These are phyloP conservation scores for Punctularia strigosozonata DNA, from an alignment of 768 basidiomycete species.

Conservation along the genomic window DNA sequence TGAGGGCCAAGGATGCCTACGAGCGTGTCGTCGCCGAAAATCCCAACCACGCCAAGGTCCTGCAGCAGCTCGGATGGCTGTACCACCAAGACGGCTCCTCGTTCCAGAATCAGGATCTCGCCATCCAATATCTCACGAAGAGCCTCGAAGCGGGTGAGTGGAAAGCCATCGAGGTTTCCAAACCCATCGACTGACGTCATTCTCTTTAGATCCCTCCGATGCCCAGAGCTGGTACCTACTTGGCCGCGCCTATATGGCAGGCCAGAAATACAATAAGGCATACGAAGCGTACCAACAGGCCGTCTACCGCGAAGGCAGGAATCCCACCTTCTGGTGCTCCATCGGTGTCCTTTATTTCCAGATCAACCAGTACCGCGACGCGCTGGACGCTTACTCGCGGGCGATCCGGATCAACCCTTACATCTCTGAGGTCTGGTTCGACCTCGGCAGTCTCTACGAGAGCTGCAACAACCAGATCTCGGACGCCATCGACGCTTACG, in stretches of 20 bases:
- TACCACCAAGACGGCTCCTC: conserved; percentile 92
- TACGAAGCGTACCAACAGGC: conserved; percentile 99
- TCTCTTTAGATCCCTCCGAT: conserved; percentile 71
- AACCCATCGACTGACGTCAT: conserved; percentile 2
- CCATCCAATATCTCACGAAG: conserved; percentile 89
- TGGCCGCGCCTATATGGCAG: conserved; percentile 97
- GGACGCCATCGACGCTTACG: conserved; percentile 97
- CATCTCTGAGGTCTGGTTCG: conserved; percentile 93
- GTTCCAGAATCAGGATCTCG: conserved; percentile 93
- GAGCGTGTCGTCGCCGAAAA: conserved; percentile 91
- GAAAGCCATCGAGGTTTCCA: neutral
- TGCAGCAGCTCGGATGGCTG: conserved; percentile 96
- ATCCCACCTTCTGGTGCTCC: conserved; percentile 99
- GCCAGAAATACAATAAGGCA: conserved; percentile 97
- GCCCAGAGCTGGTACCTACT: conserved; percentile 99
- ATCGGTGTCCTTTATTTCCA: conserved; percentile 99
- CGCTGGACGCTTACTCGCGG: conserved; percentile 95
- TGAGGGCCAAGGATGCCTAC: conserved; percentile 87
- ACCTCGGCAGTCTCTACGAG: conserved; percentile 93
- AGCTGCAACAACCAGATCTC: conserved; percentile 98
- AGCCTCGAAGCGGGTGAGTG: conserved; percentile 84
- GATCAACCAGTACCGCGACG: conserved; percentile 98
- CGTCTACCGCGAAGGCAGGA: conserved; percentile 96
- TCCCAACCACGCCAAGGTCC: conserved; percentile 89
- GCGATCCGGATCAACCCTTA: conserved; percentile 99